A percentile compares a stretch with the other conserved stretches of the same genome.
Evolutionary conservation across 768 basidiomycete species (phyloP).

Genomic region (Tubosaeta brunneosetosa): DNA sequence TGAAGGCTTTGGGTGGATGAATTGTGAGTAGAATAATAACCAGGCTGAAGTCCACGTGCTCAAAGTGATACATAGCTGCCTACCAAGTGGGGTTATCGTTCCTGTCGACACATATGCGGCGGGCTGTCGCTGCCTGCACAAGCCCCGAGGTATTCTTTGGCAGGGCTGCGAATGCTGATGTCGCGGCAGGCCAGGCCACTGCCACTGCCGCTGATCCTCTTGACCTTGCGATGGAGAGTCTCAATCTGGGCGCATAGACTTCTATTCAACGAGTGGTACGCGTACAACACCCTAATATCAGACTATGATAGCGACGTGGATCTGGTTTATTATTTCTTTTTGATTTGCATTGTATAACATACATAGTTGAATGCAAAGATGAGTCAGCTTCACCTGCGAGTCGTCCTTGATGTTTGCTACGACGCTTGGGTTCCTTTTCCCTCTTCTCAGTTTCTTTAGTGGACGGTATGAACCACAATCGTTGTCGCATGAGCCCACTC

Average conservation of each 20-base stretch:
- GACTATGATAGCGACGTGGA: slow-evolving; percentile 3
- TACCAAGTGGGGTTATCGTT: slow-evolving; percentile 97
- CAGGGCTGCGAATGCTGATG: slow-evolving; percentile 34
- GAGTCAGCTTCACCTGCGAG: slow-evolving; percentile 14
- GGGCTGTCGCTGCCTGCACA: slow-evolving; percentile 92
- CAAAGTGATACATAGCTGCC: slow-evolving; percentile 51
- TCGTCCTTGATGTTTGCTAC: slow-evolving; percentile 33
- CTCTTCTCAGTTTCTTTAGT: slow-evolving; percentile 31
- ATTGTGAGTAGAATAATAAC: slow-evolving; percentile 47
- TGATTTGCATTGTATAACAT: neutral
- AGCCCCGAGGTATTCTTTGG: slow-evolving; percentile 89
- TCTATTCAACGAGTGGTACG: neutral
- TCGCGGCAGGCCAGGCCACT: slow-evolving; percentile 33
- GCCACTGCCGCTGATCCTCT: slow-evolving; percentile 50
- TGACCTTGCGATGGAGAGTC: slow-evolving; percentile 58
- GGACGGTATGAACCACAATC: slow-evolving; percentile 3
- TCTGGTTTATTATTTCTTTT: neutral
- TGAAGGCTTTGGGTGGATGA: slow-evolving; percentile 99
- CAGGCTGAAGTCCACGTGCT: neutral
- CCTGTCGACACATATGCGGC: slow-evolving; percentile 89
- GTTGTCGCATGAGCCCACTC: slow-evolving; percentile 1
- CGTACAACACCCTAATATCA: slow-evolving; percentile 15
- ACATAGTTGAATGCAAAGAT: slow-evolving; percentile 1
- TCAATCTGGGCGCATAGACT: slow-evolving; percentile 28
- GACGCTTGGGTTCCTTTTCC: slow-evolving; percentile 45